phyloP scores from a whole-genome alignment of 176 grass and related monocot species.

The Eremochloa ophiuroides region DNA sequence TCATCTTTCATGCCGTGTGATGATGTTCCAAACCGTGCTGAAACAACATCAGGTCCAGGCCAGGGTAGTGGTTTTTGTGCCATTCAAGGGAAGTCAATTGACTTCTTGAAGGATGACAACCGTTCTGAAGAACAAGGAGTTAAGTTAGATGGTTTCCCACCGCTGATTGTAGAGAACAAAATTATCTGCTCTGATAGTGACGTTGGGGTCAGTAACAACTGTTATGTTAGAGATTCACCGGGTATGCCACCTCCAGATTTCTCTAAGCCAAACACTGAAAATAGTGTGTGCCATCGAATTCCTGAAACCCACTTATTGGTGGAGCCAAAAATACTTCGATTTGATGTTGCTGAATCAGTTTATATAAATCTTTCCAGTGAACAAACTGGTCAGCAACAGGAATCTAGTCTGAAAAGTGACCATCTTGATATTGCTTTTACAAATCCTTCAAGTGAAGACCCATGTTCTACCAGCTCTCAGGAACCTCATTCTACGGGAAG shows the following conservation, averaged over 20 bases:
- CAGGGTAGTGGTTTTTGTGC: conserved; percentile 23
- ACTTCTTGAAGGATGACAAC: conserved; percentile 14
- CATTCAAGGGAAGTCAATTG: conserved; percentile 12
- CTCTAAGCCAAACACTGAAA: conserved; percentile 6
- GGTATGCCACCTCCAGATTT: background rate
- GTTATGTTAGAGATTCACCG: conserved; percentile 18
- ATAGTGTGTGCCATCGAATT: conserved; percentile 5
- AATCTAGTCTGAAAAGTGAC: conserved; percentile 11
- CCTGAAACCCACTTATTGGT: conserved; percentile 33
- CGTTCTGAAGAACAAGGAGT: conserved; percentile 24
- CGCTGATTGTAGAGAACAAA: conserved; percentile 4
- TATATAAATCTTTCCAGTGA: conserved; percentile 10
- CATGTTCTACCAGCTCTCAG: conserved; percentile 22
- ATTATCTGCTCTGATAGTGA: conserved; percentile 4
- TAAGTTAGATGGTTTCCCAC: conserved; percentile 13
- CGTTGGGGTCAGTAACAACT: background rate
- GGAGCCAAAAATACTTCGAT: conserved; percentile 50
- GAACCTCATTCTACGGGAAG: background rate
- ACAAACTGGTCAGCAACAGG: conserved; percentile 13
- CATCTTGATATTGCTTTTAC: conserved; percentile 13
- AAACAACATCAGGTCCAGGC: background rate
- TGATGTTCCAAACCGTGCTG: conserved; percentile 19
- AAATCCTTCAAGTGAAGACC: conserved; percentile 25
- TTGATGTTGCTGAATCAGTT: conserved; percentile 35
- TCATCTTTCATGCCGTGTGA: conserved; percentile 29